Base-by-base conservation (phyloP, 257 asterid genomes). In the Forsythia viridissima region DNA sequence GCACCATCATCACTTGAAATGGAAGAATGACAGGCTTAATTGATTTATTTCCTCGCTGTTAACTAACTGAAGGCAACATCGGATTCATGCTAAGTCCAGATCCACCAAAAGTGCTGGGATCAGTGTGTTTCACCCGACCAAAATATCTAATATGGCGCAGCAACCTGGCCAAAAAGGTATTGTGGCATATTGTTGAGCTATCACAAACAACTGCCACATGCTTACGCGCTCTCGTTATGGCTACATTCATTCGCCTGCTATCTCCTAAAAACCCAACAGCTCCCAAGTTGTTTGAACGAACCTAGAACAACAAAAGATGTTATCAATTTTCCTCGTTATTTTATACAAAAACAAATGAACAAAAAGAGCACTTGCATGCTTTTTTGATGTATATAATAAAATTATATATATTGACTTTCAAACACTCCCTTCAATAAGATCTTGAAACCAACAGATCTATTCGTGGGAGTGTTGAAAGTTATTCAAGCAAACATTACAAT, bases 251-350 rank as follows among this genome's bases (percentile, higher is more conserved):
- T 73, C 98, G 76, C 76, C 98, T 85, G 92, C 96, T 92, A 80
- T 94, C 98, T 73, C 98, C 98, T 83, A 94, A 78, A 80, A 94
- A 94, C 73, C 98, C 98, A 82, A 94, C 98, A n/a, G 98, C 98
- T 46, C 98, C 98, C 73, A 91, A 67, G 89, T 88, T 92, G 91
- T 94, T 94, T 20, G 98, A 94, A 8, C 98, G 98, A n/a, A 91
- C 98, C 97, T 94, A 86, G 80, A 76, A 76, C 37, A 42, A 18
- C 36, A 75, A 74, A 40, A 70, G 34, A 30, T 30, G 34, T 30
- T 1, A 30, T 30, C 34, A 30, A 30, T 30, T 30, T 30, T 30
- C 34, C 34, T 30, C 2, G 34, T 30, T 1, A 30, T 30, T 30
- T 30, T 5, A 70, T 20, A 40, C 21, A 57, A 21, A 63, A 44